These are phyloP conservation scores for Chrysanthemum makinoi DNA, from an alignment of 129 eudicot species.

Conservation along the genomic window DNA sequence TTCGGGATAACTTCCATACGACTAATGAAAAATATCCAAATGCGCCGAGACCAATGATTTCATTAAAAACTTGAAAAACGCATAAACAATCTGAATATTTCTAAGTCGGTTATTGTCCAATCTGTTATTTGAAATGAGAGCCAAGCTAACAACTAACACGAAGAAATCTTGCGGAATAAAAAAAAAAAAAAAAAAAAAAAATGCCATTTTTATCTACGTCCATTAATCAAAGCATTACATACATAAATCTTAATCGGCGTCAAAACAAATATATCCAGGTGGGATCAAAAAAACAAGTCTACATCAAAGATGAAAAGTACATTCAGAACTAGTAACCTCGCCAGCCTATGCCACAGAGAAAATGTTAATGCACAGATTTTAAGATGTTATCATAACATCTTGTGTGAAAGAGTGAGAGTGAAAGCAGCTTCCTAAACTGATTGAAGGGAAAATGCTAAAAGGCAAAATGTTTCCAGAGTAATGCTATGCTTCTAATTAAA, in stretches of 20 bases:
- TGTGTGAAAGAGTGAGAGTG: constrained; percentile 15
- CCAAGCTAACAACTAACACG: no score
- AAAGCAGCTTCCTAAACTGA: constrained; percentile 10
- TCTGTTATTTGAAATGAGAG: no score
- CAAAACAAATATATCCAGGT: constrained; percentile 26
- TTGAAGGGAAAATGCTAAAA: constrained; percentile 1
- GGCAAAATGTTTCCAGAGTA: constrained; percentile 22
- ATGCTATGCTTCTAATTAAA: constrained; percentile 13
- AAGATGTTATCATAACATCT: constrained; percentile 10
- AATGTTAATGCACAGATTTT: constrained; percentile 18
- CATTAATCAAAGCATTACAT: constrained; percentile 22
- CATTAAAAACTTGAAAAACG: no score
- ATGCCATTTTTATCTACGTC: not conserved
- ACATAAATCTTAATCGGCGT: constrained; percentile 22
- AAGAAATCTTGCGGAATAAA: not conserved
- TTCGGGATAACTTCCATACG: no score
- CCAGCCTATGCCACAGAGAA: no score
- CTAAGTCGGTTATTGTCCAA: no score
- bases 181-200: not conserved
- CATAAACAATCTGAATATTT: no score
- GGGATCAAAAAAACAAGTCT: constrained; percentile 5
- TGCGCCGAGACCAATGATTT: no score
- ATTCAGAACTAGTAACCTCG: not conserved
- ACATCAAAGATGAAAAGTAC: constrained; percentile 22
- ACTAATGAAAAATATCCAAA: no score